Percentiles rank a stretch among this genome's conserved stretches.
These are phyloP conservation scores for Podaxis carcinomalis DNA, from an alignment of 768 basidiomycete genomes.

Conservation along the genomic window DNA sequence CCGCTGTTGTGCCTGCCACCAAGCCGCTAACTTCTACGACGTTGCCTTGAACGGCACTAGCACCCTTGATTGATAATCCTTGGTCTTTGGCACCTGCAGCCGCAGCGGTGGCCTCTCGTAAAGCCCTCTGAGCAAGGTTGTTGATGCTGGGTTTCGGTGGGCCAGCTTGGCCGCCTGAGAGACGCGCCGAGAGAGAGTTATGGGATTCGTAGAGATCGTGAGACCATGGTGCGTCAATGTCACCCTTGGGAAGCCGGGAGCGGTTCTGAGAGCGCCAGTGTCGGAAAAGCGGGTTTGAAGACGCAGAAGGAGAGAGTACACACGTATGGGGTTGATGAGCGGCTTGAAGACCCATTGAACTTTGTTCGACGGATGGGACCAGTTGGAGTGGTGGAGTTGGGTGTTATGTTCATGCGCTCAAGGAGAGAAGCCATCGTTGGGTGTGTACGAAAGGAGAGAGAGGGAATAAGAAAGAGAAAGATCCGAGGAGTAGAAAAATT, in stretches of 20 bases:
- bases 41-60: slow-evolving; percentile 51
- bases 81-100: slow-evolving; percentile 16
- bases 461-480: slow-evolving; percentile 4
- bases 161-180: slow-evolving; percentile 38
- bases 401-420: slow-evolving; percentile 49
- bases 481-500: slow-evolving; percentile 1
- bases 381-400: slow-evolving; percentile 26
- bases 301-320: slow-evolving; percentile 29
- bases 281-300: slow-evolving; percentile 20
- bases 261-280: slow-evolving; percentile 37
- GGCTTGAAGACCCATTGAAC: slow-evolving; percentile 31
- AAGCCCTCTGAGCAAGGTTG: slow-evolving; percentile 53
- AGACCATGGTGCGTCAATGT: slow-evolving; percentile 63
- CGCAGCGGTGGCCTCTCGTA: slow-evolving; percentile 51
- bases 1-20: slow-evolving; percentile 72
- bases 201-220: slow-evolving; percentile 66
- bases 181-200: slow-evolving; percentile 58
- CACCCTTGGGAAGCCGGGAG: slow-evolving; percentile 57
- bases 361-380: slow-evolving; percentile 39
- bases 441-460: background rate
- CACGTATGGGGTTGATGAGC: slow-evolving; percentile 51
- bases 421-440: slow-evolving; percentile 51
- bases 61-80: slow-evolving; percentile 64
- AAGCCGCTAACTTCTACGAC: slow-evolving; percentile 74
- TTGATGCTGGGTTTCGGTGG: slow-evolving; percentile 49